These are phyloP conservation scores for Tulasnella sp. DNA, from an alignment of 768 basidiomycete genomes.

Conservation along the genomic window DNA sequence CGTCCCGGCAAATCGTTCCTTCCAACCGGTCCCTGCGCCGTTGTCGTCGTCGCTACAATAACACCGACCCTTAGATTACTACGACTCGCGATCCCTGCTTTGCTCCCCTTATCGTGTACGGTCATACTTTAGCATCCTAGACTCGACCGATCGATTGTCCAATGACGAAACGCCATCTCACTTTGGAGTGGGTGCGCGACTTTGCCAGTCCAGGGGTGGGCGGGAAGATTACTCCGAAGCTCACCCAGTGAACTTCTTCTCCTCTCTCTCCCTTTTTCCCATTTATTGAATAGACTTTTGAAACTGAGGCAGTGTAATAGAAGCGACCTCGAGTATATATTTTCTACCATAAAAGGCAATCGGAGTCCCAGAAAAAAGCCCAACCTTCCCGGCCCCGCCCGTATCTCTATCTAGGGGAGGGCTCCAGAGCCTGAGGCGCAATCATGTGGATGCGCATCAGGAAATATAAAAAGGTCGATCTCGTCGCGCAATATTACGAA, in stretches of 20 bases:
- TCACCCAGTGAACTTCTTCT: not conserved
- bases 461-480: not conserved
- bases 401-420: not conserved
- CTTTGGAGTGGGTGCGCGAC: not conserved
- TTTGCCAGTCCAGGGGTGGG: not conserved
- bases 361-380: not conserved
- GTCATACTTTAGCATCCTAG: not conserved
- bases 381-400: too few species aligned
- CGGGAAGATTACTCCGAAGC: not conserved
- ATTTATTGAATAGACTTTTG: slow-evolving; percentile 2
- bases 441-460: not conserved
- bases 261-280: not conserved
- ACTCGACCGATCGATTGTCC: not conserved
- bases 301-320: slow-evolving; percentile 2
- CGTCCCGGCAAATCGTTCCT: not conserved
- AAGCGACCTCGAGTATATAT: not conserved
- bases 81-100: not conserved
- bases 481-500: not conserved
- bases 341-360: not conserved
- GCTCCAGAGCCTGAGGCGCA: not conserved
- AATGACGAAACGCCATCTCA: not conserved
- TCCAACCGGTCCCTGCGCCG: not conserved
- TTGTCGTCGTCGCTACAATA: not conserved
- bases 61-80: not conserved
- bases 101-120: not conserved